Evolutionary conservation across 192 early-diverging fungal genomes (phyloP), one percentile per base, ranked within the genome.

Genomic region (Pilaira anomala): DNA sequence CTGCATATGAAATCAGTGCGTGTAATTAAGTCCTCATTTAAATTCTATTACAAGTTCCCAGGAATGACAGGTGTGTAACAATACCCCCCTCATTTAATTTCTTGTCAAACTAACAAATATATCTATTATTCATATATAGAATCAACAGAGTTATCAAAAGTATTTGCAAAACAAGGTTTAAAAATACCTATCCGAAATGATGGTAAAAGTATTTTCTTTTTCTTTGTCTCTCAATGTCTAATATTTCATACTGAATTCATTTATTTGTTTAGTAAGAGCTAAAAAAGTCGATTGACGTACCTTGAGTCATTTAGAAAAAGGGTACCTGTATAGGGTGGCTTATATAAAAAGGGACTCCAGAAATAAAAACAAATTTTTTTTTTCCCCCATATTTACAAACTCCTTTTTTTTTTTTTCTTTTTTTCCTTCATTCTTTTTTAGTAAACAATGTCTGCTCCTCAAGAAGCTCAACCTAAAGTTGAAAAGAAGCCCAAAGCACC

Each of bases 101-200:
- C 13, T 45, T 19, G 2, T 54, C 0, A 40, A n/a, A 12, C 12
- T 46, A 42, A 22, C n/a, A 1, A 46, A 16, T 29, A 28, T 25
- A 33, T 22, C 12, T 55, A 50, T 25, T 2, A 52, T 29, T 2
- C 11, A 30, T 45, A 12, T 45, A 2, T 63, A 87, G 90, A 89
- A 80, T 89, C 90, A 19, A 89, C 90, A 4, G 80, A 85, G 26
- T 55, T 91, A 8, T 88, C 88, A 22, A 87, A 87, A 63, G 77
- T 83, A 19, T 82, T 91, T 74, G 90, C 90, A n/a, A 82, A 81
- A 44, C 90, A 91, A 65, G 90, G 90, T 0, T 71, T 91, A 44
- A 91, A 91, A 63, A 91, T 91, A 61, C 88, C 87, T 11, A 89
- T 89, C 62, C 78, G 90, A 14, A 91, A 89, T 72, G 71, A 87